These are phyloP conservation scores for Haplographium delicatum DNA, from an alignment of 495 filamentous ascomycete species.

Conservation along the genomic window DNA sequence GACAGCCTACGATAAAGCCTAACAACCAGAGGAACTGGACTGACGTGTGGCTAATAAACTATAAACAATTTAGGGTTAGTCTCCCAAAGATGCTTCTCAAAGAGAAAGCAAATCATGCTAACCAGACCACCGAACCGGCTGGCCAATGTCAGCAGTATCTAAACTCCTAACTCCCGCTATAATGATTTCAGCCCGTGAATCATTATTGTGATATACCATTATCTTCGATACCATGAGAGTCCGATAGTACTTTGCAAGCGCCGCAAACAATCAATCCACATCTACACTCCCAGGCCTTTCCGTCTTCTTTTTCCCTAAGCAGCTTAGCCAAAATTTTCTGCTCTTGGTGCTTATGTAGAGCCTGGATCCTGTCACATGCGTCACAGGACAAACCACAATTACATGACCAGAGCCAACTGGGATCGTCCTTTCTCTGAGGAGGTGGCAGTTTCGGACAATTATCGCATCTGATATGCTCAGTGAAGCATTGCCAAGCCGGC, in stretches of 20 bases:
- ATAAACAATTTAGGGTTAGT: no score
- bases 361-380: neutral
- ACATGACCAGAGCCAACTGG: constrained; percentile 2
- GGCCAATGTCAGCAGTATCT: no score
- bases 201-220: neutral
- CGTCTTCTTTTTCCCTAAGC: neutral
- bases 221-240: neutral
- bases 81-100: no score
- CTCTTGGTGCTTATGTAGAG: neutral
- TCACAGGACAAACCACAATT: constrained; percentile 4
- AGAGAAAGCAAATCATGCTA: no score
- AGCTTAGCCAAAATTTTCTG: neutral
- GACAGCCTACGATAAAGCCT: no score
- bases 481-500: constrained; percentile 10
- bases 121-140: neutral
- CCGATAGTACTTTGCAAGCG: constrained; percentile 1
- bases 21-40: no score
- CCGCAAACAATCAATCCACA: constrained; percentile 9
- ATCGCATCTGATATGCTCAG: neutral
- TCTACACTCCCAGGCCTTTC: constrained; percentile 10
- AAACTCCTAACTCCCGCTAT: no score
- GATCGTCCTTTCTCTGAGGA: neutral
- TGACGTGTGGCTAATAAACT: no score
- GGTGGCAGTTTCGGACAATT: constrained; percentile 2
- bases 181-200: no score